Conservation (phyloP, 2,329 filamentous ascomycete species). For the Tolypocladium paradoxum region DNA sequence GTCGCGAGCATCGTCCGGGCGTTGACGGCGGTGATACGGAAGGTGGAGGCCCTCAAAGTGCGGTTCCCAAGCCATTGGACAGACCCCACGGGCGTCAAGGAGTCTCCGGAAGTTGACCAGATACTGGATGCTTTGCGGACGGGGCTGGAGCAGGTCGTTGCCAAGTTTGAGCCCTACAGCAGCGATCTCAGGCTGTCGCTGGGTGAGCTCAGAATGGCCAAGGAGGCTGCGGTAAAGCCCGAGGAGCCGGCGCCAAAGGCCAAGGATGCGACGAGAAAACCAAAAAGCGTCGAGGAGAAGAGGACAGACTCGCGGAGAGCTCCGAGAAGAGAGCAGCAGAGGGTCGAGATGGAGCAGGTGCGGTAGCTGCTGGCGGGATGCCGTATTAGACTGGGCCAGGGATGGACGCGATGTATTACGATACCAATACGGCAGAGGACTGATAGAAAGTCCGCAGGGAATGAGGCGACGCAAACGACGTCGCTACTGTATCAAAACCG, state of each 20-base stretch:
- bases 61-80: slow-evolving; percentile 64
- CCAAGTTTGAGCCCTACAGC: slow-evolving; percentile 65
- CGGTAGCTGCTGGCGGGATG: slow-evolving; percentile 3
- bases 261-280: slow-evolving; percentile 18
- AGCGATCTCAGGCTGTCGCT: slow-evolving; percentile 57
- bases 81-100: slow-evolving; percentile 49
- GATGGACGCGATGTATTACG: neutral
- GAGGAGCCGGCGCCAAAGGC: slow-evolving; percentile 6
- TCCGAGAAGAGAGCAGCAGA: slow-evolving; percentile 8
- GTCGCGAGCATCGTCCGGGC: slow-evolving; percentile 64
- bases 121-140: slow-evolving; percentile 54
- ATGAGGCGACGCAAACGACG: neutral
- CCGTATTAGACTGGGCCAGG: neutral
- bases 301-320: slow-evolving; percentile 8
- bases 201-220: slow-evolving; percentile 63
- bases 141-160: slow-evolving; percentile 54
- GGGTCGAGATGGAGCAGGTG: slow-evolving; percentile 19
- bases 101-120: slow-evolving; percentile 58
- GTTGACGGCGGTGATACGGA: slow-evolving; percentile 57
- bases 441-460: neutral
- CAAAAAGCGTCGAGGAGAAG: slow-evolving; percentile 11
- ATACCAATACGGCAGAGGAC: neutral
- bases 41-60: slow-evolving; percentile 56
- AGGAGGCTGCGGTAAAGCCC: slow-evolving; percentile 42
- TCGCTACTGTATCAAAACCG: neutral